These are phyloP conservation scores for Naganishia vishniacii DNA, from an alignment of 768 basidiomycete species.

Conservation along the genomic window DNA sequence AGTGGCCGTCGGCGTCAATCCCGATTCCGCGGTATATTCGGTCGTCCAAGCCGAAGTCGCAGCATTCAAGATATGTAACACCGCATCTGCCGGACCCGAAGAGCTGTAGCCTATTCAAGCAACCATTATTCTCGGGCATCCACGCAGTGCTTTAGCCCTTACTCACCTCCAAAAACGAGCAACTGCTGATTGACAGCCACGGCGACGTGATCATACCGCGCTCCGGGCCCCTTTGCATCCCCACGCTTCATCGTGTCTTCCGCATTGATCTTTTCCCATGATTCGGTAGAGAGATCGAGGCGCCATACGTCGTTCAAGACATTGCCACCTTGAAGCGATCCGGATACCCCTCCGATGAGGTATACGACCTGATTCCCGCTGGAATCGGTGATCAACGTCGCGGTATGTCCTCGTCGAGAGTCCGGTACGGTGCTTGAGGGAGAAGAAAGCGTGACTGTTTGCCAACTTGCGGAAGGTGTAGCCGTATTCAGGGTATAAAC, in stretches of 20 bases:
- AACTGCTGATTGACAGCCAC: constrained; percentile 59
- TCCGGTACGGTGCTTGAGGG: constrained; percentile 55
- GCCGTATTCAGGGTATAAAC: constrained; percentile 53
- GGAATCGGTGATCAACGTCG: background rate
- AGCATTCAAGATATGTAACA: no score
- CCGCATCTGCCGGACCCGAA: no score
- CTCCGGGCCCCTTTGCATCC: constrained; percentile 57
- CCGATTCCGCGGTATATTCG: background rate
- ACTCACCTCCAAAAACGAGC: constrained; percentile 57
- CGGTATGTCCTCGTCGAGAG: constrained; percentile 36
- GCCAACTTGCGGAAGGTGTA: constrained; percentile 60
- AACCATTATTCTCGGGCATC: constrained; percentile 50
- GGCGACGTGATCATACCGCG: constrained; percentile 70
- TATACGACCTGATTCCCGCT: constrained; percentile 52
- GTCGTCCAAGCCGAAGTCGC: no score
- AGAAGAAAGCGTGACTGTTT: constrained; percentile 50
- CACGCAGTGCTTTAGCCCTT: constrained; percentile 51
- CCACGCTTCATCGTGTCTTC: constrained; percentile 50
- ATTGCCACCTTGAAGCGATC: constrained; percentile 53
- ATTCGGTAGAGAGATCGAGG: constrained; percentile 31
- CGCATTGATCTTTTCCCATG: constrained; percentile 75
- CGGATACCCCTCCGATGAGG: constrained; percentile 74
- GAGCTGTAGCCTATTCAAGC: constrained; percentile 41
- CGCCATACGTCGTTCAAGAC: constrained; percentile 39
- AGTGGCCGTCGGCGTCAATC: no score